These are phyloP conservation scores for Periconia digitata DNA, from an alignment of 2,329 filamentous ascomycete species.

Conservation along the genomic window DNA sequence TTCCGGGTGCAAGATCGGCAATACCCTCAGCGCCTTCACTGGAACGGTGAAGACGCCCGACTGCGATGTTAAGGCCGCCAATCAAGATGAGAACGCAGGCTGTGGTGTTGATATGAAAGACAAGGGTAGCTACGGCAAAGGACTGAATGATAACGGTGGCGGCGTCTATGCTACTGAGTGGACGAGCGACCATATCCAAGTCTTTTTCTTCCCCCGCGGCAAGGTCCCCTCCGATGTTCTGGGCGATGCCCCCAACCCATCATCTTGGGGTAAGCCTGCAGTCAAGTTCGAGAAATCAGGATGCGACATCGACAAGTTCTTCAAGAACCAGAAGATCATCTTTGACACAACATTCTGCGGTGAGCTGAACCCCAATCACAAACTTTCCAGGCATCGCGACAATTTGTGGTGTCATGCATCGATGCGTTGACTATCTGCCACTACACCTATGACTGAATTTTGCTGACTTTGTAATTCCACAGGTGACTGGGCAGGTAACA, in stretches of 20 bases:
- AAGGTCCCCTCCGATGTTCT: conserved; percentile 66
- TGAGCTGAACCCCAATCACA: too few species aligned
- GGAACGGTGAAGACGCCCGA: conserved; percentile 52
- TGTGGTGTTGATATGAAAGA: conserved; percentile 46
- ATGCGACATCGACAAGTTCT: conserved; percentile 72
- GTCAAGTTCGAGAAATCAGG: conserved; percentile 64
- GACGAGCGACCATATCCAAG: conserved; percentile 68
- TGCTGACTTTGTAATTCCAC: too few species aligned
- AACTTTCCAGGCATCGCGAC: too few species aligned
- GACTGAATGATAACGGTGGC: conserved; percentile 53
- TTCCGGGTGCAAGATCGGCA: conserved; percentile 46
- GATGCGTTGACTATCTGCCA: too few species aligned
- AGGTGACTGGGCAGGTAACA: conserved; percentile 77
- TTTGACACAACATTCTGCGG: conserved; percentile 87
- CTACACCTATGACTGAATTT: too few species aligned
- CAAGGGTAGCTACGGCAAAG: conserved; percentile 51
- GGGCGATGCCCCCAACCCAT: conserved; percentile 63
- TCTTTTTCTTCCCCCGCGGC: conserved; percentile 81
- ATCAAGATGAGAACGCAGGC: conserved; percentile 43
- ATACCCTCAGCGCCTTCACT: conserved; percentile 46
- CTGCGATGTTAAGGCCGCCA: conserved; percentile 51
- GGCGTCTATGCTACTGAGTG: conserved; percentile 59
- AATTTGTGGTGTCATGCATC: too few species aligned
- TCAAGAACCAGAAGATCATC: conserved; percentile 73
- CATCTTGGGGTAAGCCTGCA: conserved; percentile 67